phyloP scores from a whole-genome alignment of 768 basidiomycete species.

The Mycena polygramma region DNA sequence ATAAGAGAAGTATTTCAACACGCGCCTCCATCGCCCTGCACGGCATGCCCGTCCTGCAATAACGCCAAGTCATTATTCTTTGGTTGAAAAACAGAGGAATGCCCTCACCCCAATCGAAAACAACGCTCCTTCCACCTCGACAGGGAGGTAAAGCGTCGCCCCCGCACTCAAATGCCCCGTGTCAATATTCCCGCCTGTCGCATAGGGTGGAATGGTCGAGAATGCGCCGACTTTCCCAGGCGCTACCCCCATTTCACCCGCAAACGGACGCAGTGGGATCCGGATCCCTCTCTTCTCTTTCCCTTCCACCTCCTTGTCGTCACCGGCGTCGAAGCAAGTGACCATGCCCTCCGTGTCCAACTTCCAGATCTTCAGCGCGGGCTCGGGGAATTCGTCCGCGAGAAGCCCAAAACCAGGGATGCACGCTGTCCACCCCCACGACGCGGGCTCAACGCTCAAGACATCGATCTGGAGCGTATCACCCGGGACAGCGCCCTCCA shows the following conservation, averaged over 20 bases:
- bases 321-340: slow-evolving; percentile 64
- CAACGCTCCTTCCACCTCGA: slow-evolving; percentile 71
- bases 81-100: neutral
- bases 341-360: slow-evolving; percentile 55
- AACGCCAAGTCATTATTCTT: neutral
- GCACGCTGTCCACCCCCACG: slow-evolving; percentile 75
- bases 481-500: slow-evolving; percentile 65
- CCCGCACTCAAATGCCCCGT: slow-evolving; percentile 69
- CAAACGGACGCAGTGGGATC: slow-evolving; percentile 68
- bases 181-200: slow-evolving; percentile 73
- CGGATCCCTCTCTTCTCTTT: slow-evolving; percentile 56
- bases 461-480: slow-evolving; percentile 74
- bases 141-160: slow-evolving; percentile 68
- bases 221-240: slow-evolving; percentile 62
- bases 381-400: slow-evolving; percentile 65
- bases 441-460: slow-evolving; percentile 62
- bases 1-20: slow-evolving; percentile 10
- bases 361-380: slow-evolving; percentile 68
- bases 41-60: slow-evolving; percentile 72
- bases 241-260: slow-evolving; percentile 76
- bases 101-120: slow-evolving; percentile 70
- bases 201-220: slow-evolving; percentile 74
- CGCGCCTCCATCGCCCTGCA: slow-evolving; percentile 76
- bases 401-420: slow-evolving; percentile 73
- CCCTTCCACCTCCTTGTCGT: too few species aligned